Conservation (phyloP, 192 early-diverging fungal genomes). For the Endogone sp. region DNA sequence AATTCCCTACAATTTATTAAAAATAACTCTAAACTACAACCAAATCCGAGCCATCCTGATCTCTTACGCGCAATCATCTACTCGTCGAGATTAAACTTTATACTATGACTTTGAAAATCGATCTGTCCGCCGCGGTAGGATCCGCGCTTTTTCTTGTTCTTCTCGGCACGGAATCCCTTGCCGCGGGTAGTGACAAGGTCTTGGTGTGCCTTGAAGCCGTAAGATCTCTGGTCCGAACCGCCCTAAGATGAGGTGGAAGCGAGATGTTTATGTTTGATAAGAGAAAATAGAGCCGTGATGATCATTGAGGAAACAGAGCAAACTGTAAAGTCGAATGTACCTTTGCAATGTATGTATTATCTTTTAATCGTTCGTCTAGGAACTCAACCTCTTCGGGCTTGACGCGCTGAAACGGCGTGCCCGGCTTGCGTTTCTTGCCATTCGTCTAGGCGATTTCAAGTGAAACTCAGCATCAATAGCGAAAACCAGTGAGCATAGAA, state of each 20-base stretch:
- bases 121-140: conserved; percentile 92
- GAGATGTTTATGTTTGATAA: neutral
- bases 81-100: conserved; percentile 68
- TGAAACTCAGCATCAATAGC: neutral
- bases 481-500: neutral
- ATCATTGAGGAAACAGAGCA: neutral
- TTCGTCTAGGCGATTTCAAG: neutral
- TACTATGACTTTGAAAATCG: conserved; percentile 77
- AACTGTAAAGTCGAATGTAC: conserved; percentile 8
- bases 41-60: too few relatives aligned
- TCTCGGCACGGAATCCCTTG: conserved; percentile 90
- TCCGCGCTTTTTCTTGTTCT: conserved; percentile 97
- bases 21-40: too few relatives aligned
- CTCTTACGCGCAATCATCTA: too few relatives aligned
- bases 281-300: too few relatives aligned
- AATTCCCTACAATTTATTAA: too few relatives aligned
- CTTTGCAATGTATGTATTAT: conserved; percentile 75
- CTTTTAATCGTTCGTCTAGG: conserved; percentile 72
- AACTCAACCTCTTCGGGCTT: conserved; percentile 78
- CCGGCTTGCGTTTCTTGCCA: conserved; percentile 12
- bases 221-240: conserved; percentile 58
- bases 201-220: conserved; percentile 90
- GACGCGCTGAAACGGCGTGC: conserved; percentile 81
- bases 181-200: conserved; percentile 90
- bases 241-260: conserved; percentile 36